These are phyloP conservation scores for Microbotryum intermedium DNA, from an alignment of 1,284 basidiomycete species.

Conservation along the genomic window DNA sequence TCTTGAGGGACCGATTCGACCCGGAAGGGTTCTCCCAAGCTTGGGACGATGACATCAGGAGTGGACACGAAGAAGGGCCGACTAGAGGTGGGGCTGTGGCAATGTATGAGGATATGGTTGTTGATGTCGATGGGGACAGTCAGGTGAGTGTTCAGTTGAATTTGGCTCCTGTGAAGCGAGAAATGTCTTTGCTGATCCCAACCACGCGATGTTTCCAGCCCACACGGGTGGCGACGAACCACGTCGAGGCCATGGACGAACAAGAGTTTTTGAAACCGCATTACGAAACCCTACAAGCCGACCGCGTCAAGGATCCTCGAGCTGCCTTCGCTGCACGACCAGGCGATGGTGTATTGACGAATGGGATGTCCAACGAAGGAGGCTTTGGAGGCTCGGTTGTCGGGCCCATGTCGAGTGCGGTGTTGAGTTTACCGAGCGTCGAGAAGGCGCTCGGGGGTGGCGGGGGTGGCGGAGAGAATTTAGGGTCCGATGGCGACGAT, in stretches of 20 bases:
- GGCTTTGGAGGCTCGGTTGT: constrained; percentile 50
- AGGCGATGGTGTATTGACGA: constrained; percentile 1
- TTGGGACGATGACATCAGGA: constrained; percentile 53
- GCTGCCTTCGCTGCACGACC: constrained; percentile 54
- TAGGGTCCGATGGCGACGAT: no score
- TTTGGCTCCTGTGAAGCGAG: neutral
- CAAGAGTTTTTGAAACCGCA: constrained; percentile 79
- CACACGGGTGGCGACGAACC: neutral
- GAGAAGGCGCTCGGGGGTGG: constrained; percentile 71
- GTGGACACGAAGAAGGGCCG: constrained; percentile 52
- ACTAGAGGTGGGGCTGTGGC: constrained; percentile 33
- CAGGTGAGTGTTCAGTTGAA: constrained; percentile 30
- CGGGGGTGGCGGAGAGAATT: constrained; percentile 33
- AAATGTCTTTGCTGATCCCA: neutral
- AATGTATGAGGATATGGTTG: constrained; percentile 40
- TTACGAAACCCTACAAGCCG: constrained; percentile 79
- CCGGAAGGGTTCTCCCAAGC: constrained; percentile 68
- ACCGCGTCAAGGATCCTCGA: constrained; percentile 75
- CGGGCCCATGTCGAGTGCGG: constrained; percentile 75
- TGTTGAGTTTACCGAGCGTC: constrained; percentile 71
- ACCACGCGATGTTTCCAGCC: neutral
- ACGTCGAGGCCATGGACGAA: constrained; percentile 50
- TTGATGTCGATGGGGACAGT: constrained; percentile 35
- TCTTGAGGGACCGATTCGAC: constrained; percentile 85
- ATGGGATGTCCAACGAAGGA: constrained; percentile 38